Evolutionary conservation across 2,329 filamentous ascomycete genomes (phyloP).

Genomic region (Aureobasidium namibiae): DNA sequence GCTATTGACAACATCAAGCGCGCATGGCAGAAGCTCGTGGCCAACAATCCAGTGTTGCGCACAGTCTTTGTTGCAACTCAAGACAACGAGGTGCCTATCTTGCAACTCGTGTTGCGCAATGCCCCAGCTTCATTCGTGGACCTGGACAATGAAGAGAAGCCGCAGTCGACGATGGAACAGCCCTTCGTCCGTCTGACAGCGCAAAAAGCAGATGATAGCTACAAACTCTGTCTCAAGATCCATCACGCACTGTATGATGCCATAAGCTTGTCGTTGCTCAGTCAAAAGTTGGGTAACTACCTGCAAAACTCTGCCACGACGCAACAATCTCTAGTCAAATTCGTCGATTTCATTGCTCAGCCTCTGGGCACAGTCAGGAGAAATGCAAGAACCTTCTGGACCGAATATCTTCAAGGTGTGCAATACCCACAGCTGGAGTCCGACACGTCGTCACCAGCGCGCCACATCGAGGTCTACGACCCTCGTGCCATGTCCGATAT

Average conservation of each 20-base stretch:
- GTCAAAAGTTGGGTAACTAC: conserved; percentile 42
- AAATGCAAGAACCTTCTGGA: conserved; percentile 41
- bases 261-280: conserved; percentile 61
- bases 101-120: conserved; percentile 54
- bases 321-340: conserved; percentile 18
- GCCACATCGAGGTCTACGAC: conserved; percentile 39
- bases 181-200: conserved; percentile 18
- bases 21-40: conserved; percentile 56
- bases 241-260: conserved; percentile 89
- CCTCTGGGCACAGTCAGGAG: conserved; percentile 16
- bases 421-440: conserved; percentile 19
- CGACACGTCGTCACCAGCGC: conserved; percentile 14
- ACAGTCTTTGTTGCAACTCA: conserved; percentile 55
- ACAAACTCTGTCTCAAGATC: conserved; percentile 43
- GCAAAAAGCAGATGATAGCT: conserved; percentile 15
- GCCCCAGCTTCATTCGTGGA: conserved; percentile 25
- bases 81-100: conserved; percentile 41
- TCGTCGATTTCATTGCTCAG: conserved; percentile 36
- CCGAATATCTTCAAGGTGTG: conserved; percentile 33
- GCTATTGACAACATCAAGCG: conserved; percentile 36
- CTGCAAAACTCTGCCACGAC: conserved; percentile 26
- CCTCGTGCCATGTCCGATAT: conserved; percentile 39
- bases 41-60: conserved; percentile 55
- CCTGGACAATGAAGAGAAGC: conserved; percentile 16
- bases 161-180: background rate